Base-by-base conservation (phyloP, 129 eudicot species). In the Pittosporum tobira region DNA sequence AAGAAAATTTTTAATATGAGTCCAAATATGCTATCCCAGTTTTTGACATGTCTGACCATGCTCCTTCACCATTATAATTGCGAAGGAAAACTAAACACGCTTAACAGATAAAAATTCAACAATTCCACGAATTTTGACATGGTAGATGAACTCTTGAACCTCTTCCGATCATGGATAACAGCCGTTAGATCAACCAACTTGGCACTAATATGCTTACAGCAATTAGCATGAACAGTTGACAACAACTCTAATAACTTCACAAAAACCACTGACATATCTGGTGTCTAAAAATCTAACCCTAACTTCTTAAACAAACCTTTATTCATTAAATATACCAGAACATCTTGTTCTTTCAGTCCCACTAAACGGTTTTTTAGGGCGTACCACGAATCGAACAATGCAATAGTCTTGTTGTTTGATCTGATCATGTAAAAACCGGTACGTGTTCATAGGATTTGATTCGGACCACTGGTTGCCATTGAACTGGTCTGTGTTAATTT, bases 341-440 rank as follows among this genome's bases (percentile, higher is more conserved):
- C 65, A 24, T 68, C 73, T 25, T 68, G 73, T 25, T 68, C 73
- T 48, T 68, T 68, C 21, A 34, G 5, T 0, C 73, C 73, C 15
- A 20, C n/a, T 13, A 66, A 31, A 21, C 6, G 36, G 13, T 68
- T 16, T 25, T 68, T 68, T 14, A 9, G 11, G 1, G 7, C 59
- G 19, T 59, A 59, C 73, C 73, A 68, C 0, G 48, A 2, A 2
- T 68, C 59, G 42, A 68, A 68, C 1, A 68, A 34, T 14, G 57
- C 30, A 14, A 72, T 50, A 56, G 71, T 72, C 11, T 53, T 57
- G 54, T 65, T 65, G 71, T 72, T 72, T 8, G 77, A 72, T 3
- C 57, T 47, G 42, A 65, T 68, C 48, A 40, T 48, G 71, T 71
- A 71, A 15, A 71, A 71, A 1, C 76, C 76, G 3, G 71, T n/a